Conservation (phyloP, 1,139 yeast genomes). For the Yarrowia galli region DNA sequence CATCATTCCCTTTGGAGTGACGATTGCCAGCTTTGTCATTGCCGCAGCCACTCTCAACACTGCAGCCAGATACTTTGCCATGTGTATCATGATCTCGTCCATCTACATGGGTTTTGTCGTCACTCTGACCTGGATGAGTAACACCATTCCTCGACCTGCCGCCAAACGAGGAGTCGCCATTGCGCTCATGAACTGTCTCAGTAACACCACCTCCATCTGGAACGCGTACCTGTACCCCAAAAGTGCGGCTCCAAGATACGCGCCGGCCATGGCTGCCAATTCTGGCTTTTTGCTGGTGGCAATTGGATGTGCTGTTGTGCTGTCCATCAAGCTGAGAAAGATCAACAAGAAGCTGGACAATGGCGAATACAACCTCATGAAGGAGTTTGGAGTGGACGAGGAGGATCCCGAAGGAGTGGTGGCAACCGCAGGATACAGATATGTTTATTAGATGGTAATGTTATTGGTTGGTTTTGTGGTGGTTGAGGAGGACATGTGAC, state of each 20-base stretch:
- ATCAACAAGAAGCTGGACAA: conserved; percentile 40
- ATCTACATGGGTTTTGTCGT: conserved; percentile 64
- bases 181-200: conserved; percentile 43
- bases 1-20: conserved; percentile 42
- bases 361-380: conserved; percentile 39
- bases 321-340: conserved; percentile 37
- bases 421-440: not conserved
- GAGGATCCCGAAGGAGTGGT: conserved; percentile 23
- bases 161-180: conserved; percentile 57
- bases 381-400: conserved; percentile 41
- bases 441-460: conserved; percentile 6
- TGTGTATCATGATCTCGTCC: conserved; percentile 65
- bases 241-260: conserved; percentile 40
- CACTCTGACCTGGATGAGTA: conserved; percentile 64
- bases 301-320: conserved; percentile 14
- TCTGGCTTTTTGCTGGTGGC: conserved; percentile 40
- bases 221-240: conserved; percentile 41
- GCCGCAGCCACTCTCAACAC: conserved; percentile 61
- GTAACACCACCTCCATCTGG: conserved; percentile 42
- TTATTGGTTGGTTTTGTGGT: too few relatives aligned
- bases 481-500: too few relatives aligned
- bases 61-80: conserved; percentile 67
- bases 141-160: conserved; percentile 60
- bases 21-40: conserved; percentile 51
- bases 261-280: conserved; percentile 40